phyloP scores from a whole-genome alignment of 2,329 filamentous ascomycete genomes.

The Neopestalotiopsis sp. region DNA sequence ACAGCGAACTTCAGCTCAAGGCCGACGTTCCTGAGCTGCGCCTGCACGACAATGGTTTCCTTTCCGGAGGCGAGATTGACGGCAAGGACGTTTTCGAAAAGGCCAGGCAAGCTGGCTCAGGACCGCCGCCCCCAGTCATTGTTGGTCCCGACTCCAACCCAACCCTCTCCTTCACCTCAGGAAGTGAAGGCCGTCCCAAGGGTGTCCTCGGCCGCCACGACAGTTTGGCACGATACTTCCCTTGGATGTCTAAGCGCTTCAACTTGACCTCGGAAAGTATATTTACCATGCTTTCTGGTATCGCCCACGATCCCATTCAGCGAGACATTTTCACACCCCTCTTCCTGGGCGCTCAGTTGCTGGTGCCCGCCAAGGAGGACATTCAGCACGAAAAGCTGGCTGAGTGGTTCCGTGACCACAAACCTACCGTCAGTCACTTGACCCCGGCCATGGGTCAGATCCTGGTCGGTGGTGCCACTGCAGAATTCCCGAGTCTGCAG shows the following conservation, averaged over 20 bases:
- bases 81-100: conserved; percentile 71
- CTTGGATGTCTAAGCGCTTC: conserved; percentile 91
- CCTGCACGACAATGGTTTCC: conserved; percentile 71
- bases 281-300: conserved; percentile 85
- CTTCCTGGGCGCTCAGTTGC: conserved; percentile 79
- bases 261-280: conserved; percentile 71
- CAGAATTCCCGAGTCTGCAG: conserved; percentile 77
- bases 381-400: conserved; percentile 86
- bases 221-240: conserved; percentile 83
- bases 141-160: conserved; percentile 87
- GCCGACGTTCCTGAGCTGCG: conserved; percentile 76
- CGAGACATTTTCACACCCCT: conserved; percentile 88
- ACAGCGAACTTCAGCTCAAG: conserved; percentile 73
- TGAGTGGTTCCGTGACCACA: conserved; percentile 83
- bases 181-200: conserved; percentile 81
- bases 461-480: conserved; percentile 80
- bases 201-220: conserved; percentile 89
- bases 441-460: conserved; percentile 98
- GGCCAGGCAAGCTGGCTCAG: conserved; percentile 70
- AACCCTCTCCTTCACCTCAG: conserved; percentile 76
- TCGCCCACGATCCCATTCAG: conserved; percentile 76
- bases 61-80: conserved; percentile 70
- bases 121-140: conserved; percentile 67
- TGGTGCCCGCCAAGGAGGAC: conserved; percentile 80
- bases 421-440: conserved; percentile 81